Conservation (phyloP, 1,284 basidiomycete genomes). For the Caloboletus firmus region DNA sequence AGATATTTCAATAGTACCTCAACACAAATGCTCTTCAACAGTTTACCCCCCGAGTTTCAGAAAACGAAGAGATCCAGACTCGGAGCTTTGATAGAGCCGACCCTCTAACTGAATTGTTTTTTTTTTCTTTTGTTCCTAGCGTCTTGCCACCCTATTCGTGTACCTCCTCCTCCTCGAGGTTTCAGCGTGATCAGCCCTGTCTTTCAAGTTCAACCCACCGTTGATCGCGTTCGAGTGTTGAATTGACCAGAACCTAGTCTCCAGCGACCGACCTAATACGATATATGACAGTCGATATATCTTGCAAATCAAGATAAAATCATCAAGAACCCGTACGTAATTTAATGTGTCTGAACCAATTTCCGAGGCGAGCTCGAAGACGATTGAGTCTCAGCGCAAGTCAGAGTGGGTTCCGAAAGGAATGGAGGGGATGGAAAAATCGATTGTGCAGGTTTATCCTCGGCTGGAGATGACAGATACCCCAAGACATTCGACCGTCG, state of each 20-base stretch:
- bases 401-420: not conserved
- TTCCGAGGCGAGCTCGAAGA: not conserved
- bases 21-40: not conserved
- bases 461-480: not conserved
- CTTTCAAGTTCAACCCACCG: not conserved
- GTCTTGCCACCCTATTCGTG: not conserved
- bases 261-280: conserved; percentile 7
- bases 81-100: not conserved
- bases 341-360: not conserved
- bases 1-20: not conserved
- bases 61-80: not conserved
- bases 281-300: no score
- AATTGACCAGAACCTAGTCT: not conserved
- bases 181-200: conserved; percentile 2
- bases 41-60: conserved; percentile 6
- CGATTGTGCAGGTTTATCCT: not conserved
- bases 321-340: no score
- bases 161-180: not conserved
- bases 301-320: no score
- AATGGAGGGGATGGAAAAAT: not conserved
- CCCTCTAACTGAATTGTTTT: not conserved
- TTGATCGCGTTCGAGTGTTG: not conserved
- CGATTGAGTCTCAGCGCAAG: not conserved
- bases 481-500: not conserved
- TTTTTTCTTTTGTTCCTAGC: not conserved